Conservation (phyloP, 2,329 filamentous ascomycete genomes). For the Sporothrix sp. region DNA sequence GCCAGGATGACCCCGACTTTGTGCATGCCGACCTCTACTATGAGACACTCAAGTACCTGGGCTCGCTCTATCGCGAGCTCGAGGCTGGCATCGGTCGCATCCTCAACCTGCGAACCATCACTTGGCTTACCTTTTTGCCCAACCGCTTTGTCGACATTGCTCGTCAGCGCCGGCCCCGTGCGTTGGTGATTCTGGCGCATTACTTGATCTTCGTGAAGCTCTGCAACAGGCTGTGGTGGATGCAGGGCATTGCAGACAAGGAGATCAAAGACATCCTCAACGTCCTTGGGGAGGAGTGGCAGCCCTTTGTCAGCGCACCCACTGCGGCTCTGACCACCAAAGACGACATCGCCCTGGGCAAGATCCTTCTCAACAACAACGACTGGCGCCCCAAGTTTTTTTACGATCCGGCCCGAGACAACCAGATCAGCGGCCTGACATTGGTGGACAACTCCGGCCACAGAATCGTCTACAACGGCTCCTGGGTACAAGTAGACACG, state of each 20-base stretch:
- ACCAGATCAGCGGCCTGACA: neutral
- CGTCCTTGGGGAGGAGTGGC: conserved; percentile 33
- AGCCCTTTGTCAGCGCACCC: conserved; percentile 33
- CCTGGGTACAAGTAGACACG: conserved; percentile 1
- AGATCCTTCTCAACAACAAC: conserved; percentile 35
- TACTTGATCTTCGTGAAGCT: conserved; percentile 43
- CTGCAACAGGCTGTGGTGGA: conserved; percentile 39
- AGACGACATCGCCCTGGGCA: conserved; percentile 28
- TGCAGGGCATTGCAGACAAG: conserved; percentile 34
- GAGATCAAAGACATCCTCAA: conserved; percentile 36
- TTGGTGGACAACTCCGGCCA: conserved; percentile 12
- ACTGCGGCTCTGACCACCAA: conserved; percentile 27
- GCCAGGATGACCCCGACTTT: conserved; percentile 33
- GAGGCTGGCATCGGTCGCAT: conserved; percentile 31
- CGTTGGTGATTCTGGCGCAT: conserved; percentile 43
- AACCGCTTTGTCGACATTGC: conserved; percentile 35
- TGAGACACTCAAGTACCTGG: conserved; percentile 38
- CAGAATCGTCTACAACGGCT: neutral
- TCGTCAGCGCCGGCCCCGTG: conserved; percentile 32
- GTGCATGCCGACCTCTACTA: conserved; percentile 33
- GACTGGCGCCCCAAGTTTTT: conserved; percentile 29
- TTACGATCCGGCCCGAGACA: neutral
- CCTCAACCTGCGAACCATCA: conserved; percentile 41
- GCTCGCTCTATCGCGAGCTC: conserved; percentile 43
- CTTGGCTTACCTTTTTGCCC: conserved; percentile 43